Percentiles rank a stretch among this genome's conserved stretches.
Evolutionary conservation across 495 filamentous ascomycete species (phyloP).

Genomic region (Trichoderma gamsii): DNA sequence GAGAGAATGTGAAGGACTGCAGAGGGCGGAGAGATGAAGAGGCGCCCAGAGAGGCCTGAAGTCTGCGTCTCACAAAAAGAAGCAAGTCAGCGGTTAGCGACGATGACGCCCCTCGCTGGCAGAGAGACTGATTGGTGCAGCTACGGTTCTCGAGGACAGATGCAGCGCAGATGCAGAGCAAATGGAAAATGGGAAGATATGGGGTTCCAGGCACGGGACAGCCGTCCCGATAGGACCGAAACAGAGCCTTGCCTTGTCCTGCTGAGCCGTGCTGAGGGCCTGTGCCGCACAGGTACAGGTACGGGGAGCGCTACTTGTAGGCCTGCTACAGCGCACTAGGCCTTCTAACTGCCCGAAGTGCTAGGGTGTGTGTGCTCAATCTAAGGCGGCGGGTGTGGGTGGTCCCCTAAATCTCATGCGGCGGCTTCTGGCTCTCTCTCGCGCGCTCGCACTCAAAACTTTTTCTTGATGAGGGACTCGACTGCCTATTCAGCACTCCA

Average conservation of each 20-base stretch:
- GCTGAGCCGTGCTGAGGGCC: neutral
- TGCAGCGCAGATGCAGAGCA: neutral
- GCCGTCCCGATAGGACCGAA: conserved; percentile 4
- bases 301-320: too few relatives aligned
- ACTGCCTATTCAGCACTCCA: neutral
- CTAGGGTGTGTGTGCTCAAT: neutral
- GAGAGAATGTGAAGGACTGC: neutral
- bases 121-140: neutral
- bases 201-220: conserved; percentile 10
- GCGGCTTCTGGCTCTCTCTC: neutral
- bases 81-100: neutral
- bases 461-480: too few relatives aligned
- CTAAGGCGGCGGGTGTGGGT: neutral
- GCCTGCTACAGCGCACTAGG: too few relatives aligned
- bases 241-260: neutral
- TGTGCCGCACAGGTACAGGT: neutral
- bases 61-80: neutral
- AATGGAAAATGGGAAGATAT: neutral
- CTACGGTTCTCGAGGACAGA: neutral
- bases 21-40: neutral
- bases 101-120: neutral
- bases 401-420: neutral
- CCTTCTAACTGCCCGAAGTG: too few relatives aligned
- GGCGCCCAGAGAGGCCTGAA: neutral
- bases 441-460: neutral